Conservation (phyloP, 1,284 basidiomycete species). For the Ustilago xerochloae region DNA sequence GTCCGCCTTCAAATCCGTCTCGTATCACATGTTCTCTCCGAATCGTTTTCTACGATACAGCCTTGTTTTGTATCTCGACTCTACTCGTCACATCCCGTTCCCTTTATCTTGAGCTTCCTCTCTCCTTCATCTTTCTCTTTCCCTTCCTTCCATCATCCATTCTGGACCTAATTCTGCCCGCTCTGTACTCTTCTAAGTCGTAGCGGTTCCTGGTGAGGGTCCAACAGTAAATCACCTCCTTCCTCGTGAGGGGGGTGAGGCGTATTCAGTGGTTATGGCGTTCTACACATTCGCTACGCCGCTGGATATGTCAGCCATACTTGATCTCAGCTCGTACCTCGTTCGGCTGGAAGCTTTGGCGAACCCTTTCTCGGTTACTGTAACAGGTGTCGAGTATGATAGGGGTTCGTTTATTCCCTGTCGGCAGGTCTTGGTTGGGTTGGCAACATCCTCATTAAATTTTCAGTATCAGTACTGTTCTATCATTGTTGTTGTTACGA, state of each 20-base stretch:
- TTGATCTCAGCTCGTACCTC: conserved; percentile 20
- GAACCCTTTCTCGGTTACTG: conserved; percentile 29
- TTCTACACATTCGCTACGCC: conserved; percentile 47
- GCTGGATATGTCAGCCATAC: conserved; percentile 33
- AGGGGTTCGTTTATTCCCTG: conserved; percentile 22
- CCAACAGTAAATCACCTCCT: conserved; percentile 37
- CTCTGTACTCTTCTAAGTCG: conserved; percentile 45
- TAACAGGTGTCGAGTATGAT: conserved; percentile 37
- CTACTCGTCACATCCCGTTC: too few species aligned
- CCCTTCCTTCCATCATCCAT: background rate
- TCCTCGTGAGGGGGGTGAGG: conserved; percentile 8
- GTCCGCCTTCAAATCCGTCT: background rate
- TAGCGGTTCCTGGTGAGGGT: conserved; percentile 58
- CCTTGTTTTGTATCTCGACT: too few species aligned
- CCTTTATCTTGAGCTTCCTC: background rate
- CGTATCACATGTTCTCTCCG: background rate
- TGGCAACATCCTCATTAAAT: conserved; percentile 44
- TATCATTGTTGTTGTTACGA: background rate
- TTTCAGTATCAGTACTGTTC: too few species aligned
- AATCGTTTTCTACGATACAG: too few species aligned
- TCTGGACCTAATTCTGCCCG: conserved; percentile 56
- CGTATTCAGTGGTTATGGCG: conserved; percentile 33
- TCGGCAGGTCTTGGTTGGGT: conserved; percentile 28
- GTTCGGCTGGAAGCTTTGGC: conserved; percentile 14
- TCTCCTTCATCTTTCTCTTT: background rate